Percentiles rank a stretch among this genome's conserved stretches.
phyloP scores from a whole-genome alignment of 176 grass and related monocot genomes.

The Bolboschoenus planiculmis region DNA sequence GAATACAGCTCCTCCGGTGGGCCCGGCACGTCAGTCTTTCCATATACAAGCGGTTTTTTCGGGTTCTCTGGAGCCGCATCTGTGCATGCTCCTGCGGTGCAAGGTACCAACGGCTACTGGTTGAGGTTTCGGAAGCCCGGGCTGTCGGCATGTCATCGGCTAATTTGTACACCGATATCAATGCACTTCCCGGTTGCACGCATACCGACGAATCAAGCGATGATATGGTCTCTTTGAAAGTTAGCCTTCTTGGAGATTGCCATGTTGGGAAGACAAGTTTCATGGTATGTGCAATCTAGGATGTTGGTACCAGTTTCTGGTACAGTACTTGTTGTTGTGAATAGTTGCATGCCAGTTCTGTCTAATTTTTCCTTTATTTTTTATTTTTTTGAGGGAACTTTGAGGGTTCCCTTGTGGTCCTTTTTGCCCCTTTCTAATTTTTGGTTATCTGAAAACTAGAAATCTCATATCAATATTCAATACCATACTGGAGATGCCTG shows the following conservation, averaged over 20 bases:
- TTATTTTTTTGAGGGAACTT: background rate
- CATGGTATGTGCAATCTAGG: slow-evolving; percentile 49
- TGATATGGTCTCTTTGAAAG: slow-evolving; percentile 72
- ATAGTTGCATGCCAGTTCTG: background rate
- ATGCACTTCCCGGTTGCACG: background rate
- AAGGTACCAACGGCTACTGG: slow-evolving; percentile 43
- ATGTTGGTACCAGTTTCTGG: background rate
- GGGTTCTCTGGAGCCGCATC: slow-evolving; percentile 55
- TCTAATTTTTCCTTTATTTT: background rate
- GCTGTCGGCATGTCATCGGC: slow-evolving; percentile 22
- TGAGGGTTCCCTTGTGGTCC: background rate
- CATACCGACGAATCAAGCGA: slow-evolving; percentile 3
- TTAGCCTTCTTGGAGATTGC: slow-evolving; percentile 90
- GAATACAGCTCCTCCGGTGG: slow-evolving; percentile 43
- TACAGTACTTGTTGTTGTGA: background rate
- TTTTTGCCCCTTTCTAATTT: background rate
- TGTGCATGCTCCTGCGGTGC: slow-evolving; percentile 39
- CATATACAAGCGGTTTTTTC: slow-evolving; percentile 54
- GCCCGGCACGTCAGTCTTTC: slow-evolving; percentile 51
- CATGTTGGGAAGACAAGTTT: slow-evolving; percentile 95
- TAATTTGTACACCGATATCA: background rate
- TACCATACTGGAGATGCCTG: background rate
- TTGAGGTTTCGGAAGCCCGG: background rate
- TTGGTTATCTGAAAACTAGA: background rate
- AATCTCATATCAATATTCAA: background rate